Conservation (phyloP, 2,329 filamentous ascomycete species). For the Diaporthe humulicola region DNA sequence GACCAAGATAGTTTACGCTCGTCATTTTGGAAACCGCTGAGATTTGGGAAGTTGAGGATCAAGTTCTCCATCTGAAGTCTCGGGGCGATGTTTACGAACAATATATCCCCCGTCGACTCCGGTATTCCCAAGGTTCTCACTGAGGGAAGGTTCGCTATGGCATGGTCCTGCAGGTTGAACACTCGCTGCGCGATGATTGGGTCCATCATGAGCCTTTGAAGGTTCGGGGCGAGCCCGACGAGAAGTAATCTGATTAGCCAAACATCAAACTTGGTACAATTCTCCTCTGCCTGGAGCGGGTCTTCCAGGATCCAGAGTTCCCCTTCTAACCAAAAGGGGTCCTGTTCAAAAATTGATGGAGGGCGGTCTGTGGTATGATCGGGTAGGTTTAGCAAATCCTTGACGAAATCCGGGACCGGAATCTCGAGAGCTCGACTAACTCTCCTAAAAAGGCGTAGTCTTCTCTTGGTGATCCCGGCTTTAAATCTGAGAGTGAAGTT, state of each 20-base stretch:
- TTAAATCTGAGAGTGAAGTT: not conserved
- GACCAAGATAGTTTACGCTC: too few species aligned
- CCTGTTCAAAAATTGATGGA: fast-evolving
- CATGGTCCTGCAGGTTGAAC: not conserved
- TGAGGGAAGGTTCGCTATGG: not conserved
- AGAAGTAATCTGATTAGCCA: not conserved
- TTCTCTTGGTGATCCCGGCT: not conserved
- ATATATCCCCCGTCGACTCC: not conserved
- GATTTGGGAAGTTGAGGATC: not conserved
- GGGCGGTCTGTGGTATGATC: not conserved
- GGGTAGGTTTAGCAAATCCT: not conserved
- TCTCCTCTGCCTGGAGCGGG: fast-evolving
- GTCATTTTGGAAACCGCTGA: not conserved
- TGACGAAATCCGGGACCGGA: not conserved
- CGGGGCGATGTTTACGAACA: fast-evolving
- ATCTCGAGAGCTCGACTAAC: too few species aligned
- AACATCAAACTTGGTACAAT: not conserved
- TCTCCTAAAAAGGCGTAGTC: not conserved
- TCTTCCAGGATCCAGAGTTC: not conserved
- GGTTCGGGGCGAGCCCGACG: not conserved
- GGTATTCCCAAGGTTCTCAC: not conserved
- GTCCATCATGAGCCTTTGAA: not conserved
- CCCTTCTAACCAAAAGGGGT: not conserved
- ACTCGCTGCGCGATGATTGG: not conserved
- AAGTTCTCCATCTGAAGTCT: not conserved